phyloP scores from a whole-genome alignment of 2,329 filamentous ascomycete genomes.

The Clarireedia sp. region DNA sequence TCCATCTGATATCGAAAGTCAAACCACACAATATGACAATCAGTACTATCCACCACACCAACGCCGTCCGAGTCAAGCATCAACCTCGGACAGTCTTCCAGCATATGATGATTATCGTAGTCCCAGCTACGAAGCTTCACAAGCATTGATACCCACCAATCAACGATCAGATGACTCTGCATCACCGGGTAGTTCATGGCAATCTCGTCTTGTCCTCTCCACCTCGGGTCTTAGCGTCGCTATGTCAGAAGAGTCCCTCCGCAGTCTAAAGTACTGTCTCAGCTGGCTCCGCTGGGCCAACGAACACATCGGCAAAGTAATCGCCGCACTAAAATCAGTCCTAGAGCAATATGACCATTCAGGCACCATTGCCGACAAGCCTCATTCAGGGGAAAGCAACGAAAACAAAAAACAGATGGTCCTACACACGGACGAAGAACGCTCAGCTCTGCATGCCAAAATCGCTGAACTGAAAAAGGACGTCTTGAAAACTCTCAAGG shows the following conservation, averaged over 20 bases:
- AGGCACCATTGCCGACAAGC: constrained; percentile 20
- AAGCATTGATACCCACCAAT: constrained; percentile 30
- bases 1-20: constrained; percentile 26
- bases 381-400: constrained; percentile 8
- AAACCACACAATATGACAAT: constrained; percentile 18
- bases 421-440: constrained; percentile 23
- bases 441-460: constrained; percentile 23
- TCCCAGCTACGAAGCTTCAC: constrained; percentile 63
- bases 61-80: constrained; percentile 24
- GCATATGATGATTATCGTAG: constrained; percentile 75
- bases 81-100: constrained; percentile 64
- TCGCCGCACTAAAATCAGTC: constrained; percentile 64
- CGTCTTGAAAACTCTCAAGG: constrained; percentile 70
- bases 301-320: constrained; percentile 67
- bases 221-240: constrained; percentile 87
- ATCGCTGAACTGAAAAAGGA: constrained; percentile 63
- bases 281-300: constrained; percentile 76
- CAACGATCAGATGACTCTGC: constrained; percentile 21
- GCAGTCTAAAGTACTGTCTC: constrained; percentile 77
- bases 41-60: constrained; percentile 27
- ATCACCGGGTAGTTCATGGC: constrained; percentile 48
- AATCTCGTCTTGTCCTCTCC: constrained; percentile 76
- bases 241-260: constrained; percentile 80
- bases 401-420: constrained; percentile 19
- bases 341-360: constrained; percentile 69